phyloP scores from a whole-genome alignment of 129 eudicot species.

The Silybum marianum region DNA sequence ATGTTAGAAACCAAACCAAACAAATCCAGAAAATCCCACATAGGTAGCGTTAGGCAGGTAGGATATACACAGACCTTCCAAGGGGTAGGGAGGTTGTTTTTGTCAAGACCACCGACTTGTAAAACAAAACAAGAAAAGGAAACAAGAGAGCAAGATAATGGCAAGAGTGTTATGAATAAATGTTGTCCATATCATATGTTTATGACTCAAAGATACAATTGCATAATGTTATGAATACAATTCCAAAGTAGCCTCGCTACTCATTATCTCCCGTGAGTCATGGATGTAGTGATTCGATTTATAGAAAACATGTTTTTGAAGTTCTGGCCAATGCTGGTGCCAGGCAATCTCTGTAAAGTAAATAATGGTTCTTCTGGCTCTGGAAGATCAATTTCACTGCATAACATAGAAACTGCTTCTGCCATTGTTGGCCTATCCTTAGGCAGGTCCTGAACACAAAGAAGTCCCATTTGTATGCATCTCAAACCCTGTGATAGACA shows the following conservation, averaged over 20 bases:
- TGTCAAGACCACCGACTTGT: too few relatives aligned
- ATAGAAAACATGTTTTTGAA: not conserved
- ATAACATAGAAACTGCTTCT: slow-evolving; percentile 37
- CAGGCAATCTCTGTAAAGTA: slow-evolving; percentile 23
- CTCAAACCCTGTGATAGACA: slow-evolving; percentile 28
- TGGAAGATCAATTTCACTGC: slow-evolving; percentile 34
- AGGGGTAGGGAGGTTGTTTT: too few relatives aligned
- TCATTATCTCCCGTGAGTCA: slow-evolving; percentile 10
- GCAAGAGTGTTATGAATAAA: not conserved
- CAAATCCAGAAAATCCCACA: too few relatives aligned
- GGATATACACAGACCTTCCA: too few relatives aligned
- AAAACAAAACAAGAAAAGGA: too few relatives aligned
- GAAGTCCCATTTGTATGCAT: slow-evolving; percentile 49
- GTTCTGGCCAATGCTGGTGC: not conserved
- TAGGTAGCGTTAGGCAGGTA: too few relatives aligned
- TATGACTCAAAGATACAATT: not conserved
- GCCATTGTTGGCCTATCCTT: slow-evolving; percentile 46
- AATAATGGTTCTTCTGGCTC: slow-evolving; percentile 38
- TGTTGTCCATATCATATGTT: not conserved
- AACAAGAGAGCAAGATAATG: not conserved
- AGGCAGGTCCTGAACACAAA: slow-evolving; percentile 41
- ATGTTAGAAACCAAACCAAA: too few relatives aligned
- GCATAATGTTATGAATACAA: not conserved
- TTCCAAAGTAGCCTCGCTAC: not conserved
- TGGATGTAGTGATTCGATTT: slow-evolving; percentile 1